Conservation (phyloP, 2,329 filamentous ascomycete genomes). For the Spiromastix sp. region DNA sequence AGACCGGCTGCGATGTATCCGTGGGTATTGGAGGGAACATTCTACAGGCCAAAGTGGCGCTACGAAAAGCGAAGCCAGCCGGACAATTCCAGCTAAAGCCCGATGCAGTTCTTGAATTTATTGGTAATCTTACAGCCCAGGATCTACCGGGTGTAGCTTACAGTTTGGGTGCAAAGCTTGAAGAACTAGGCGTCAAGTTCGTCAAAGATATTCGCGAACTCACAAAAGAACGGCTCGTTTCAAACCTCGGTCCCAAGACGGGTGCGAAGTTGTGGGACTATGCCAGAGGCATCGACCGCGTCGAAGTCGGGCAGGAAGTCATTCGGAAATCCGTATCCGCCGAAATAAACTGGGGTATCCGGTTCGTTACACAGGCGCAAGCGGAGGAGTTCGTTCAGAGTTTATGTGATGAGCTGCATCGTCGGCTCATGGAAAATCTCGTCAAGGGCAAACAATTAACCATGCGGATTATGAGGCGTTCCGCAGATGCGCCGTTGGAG, state of each 20-base stretch:
- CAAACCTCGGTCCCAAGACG: conserved; percentile 77
- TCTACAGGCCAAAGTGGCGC: conserved; percentile 77
- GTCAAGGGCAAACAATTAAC: conserved; percentile 84
- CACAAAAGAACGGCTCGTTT: conserved; percentile 64
- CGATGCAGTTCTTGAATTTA: conserved; percentile 64
- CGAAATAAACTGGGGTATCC: conserved; percentile 96
- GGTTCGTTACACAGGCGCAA: conserved; percentile 84
- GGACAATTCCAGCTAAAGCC: conserved; percentile 84
- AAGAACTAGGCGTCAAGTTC: conserved; percentile 70
- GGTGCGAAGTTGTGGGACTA: conserved; percentile 87
- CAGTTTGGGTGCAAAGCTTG: conserved; percentile 77
- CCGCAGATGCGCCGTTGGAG: conserved; percentile 77
- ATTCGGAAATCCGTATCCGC: conserved; percentile 90
- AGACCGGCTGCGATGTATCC: conserved; percentile 78
- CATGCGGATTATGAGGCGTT: conserved; percentile 87
- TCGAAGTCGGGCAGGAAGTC: conserved; percentile 76
- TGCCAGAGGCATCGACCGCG: conserved; percentile 72
- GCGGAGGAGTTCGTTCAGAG: conserved; percentile 85
- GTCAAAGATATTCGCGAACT: conserved; percentile 75
- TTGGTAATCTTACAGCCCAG: conserved; percentile 67
- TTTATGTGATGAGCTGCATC: conserved; percentile 74
- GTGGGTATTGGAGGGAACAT: conserved; percentile 90
- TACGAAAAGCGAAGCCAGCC: conserved; percentile 87
- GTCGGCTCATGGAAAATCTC: conserved; percentile 66
- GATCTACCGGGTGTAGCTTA: conserved; percentile 85